phyloP scores from a whole-genome alignment of 208 protist species.

The Balamuthia mandrillaris region DNA sequence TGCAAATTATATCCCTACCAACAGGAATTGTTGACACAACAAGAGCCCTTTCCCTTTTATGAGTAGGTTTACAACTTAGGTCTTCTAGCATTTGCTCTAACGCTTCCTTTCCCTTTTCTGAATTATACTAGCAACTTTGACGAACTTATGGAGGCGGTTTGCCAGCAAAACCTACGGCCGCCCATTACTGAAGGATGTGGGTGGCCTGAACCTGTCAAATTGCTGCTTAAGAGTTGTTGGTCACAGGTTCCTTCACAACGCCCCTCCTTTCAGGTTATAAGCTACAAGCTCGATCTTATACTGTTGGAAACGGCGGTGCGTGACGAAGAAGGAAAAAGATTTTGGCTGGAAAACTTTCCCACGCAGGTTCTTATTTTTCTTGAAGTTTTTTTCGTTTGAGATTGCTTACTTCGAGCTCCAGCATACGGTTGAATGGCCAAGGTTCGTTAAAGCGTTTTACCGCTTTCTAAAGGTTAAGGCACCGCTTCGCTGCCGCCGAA shows the following conservation, averaged over 20 bases:
- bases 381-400: no score
- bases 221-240: conserved; percentile 10
- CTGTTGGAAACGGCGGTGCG: neutral
- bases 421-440: conserved; percentile 21
- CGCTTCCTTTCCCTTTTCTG: no score
- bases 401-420: no score
- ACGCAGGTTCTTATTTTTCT: conserved; percentile 11
- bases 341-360: conserved; percentile 32
- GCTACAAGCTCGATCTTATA: neutral
- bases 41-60: conserved; percentile 9
- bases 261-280: neutral
- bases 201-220: neutral
- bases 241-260: neutral
- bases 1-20: neutral
- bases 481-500: no score
- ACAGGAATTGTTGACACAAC: conserved; percentile 2
- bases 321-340: conserved; percentile 27
- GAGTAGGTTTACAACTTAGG: no score
- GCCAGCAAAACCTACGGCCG: conserved; percentile 9
- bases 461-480: conserved; percentile 23
- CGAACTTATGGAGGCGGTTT: conserved; percentile 24
- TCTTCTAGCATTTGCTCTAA: no score
- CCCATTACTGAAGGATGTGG: neutral
- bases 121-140: conserved; percentile 4
- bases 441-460: conserved; percentile 18